Percentiles rank a stretch among this genome's conserved stretches.
Evolutionary conservation across 2,329 filamentous ascomycete genomes (phyloP).

Genomic region (Monosporascus sp.): DNA sequence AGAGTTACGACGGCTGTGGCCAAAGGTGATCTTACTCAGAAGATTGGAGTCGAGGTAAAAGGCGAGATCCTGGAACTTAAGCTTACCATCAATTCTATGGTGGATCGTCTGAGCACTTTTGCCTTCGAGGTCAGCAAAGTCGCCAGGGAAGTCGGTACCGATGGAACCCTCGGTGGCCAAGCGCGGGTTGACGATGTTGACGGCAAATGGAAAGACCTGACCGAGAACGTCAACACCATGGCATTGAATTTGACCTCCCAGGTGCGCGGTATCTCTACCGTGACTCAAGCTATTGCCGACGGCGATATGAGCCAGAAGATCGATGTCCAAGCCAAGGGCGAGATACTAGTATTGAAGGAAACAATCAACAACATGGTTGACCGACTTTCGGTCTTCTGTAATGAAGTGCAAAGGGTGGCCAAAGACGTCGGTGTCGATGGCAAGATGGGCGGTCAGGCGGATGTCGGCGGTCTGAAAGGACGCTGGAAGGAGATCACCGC

Average conservation of each 20-base stretch:
- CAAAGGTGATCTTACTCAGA: constrained; percentile 88
- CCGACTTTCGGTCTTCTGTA: constrained; percentile 89
- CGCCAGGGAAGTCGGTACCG: constrained; percentile 91
- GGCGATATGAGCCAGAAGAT: constrained; percentile 96
- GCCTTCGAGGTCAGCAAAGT: constrained; percentile 95
- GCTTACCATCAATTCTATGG: constrained; percentile 98
- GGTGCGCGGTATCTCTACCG: constrained; percentile 88
- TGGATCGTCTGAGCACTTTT: constrained; percentile 92
- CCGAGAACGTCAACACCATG: constrained; percentile 81
- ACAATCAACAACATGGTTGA: constrained; percentile 99
- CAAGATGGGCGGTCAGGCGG: constrained; percentile 96
- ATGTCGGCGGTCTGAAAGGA: constrained; percentile 86
- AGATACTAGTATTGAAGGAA: constrained; percentile 88
- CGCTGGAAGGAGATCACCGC: constrained; percentile 98
- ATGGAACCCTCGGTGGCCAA: constrained; percentile 89
- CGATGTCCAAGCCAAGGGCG: constrained; percentile 88
- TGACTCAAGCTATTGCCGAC: constrained; percentile 91
- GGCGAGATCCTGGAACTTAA: constrained; percentile 95
- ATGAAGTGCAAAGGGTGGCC: constrained; percentile 90
- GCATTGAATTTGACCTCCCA: constrained; percentile 62
- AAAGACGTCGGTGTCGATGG: constrained; percentile 96
- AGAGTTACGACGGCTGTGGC: constrained; percentile 95
- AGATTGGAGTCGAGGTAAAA: constrained; percentile 89
- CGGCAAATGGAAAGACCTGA: constrained; percentile 97
- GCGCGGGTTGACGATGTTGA: constrained; percentile 91